phyloP scores from a whole-genome alignment of 2,329 filamentous ascomycete genomes.

The Tolypocladium tropicale region DNA sequence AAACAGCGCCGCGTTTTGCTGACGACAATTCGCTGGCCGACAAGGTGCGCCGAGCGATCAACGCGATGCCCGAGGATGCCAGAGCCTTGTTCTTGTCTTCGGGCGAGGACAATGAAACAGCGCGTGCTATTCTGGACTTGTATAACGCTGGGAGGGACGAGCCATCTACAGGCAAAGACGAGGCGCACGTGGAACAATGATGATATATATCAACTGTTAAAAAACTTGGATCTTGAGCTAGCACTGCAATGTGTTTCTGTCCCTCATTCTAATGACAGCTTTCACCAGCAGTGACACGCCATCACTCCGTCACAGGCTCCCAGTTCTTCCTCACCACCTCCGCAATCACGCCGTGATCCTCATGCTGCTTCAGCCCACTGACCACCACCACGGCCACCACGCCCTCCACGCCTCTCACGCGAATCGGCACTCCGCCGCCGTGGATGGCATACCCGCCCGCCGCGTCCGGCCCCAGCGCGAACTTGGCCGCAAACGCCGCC shows the following conservation, averaged over 20 bases:
- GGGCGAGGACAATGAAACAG: too few species aligned
- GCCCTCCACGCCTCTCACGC: conserved; percentile 64
- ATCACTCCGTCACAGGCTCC: conserved; percentile 8
- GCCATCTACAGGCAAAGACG: too few species aligned
- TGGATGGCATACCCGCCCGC: conserved; percentile 63
- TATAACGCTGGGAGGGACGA: too few species aligned
- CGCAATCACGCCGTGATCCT: conserved; percentile 68
- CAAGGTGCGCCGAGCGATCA: too few species aligned
- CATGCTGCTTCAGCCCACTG: conserved; percentile 63
- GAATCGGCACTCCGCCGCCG: conserved; percentile 65
- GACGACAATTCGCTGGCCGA: too few species aligned
- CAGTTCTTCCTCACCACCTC: conserved; percentile 52
- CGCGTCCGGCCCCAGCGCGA: conserved; percentile 45
- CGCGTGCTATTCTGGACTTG: too few species aligned
- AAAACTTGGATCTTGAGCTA: too few species aligned
- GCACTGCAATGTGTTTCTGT: neutral
- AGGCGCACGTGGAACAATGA: too few species aligned
- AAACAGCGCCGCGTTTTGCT: too few species aligned
- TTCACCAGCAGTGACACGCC: neutral
- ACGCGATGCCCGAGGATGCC: too few species aligned
- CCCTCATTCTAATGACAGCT: neutral
- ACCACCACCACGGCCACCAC: conserved; percentile 67
- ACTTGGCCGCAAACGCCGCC: conserved; percentile 52
- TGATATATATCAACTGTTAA: too few species aligned
- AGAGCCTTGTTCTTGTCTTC: too few species aligned